Evolutionary conservation across 331 rosid genomes (phyloP).

Genomic region (Pyrus hybrid): DNA sequence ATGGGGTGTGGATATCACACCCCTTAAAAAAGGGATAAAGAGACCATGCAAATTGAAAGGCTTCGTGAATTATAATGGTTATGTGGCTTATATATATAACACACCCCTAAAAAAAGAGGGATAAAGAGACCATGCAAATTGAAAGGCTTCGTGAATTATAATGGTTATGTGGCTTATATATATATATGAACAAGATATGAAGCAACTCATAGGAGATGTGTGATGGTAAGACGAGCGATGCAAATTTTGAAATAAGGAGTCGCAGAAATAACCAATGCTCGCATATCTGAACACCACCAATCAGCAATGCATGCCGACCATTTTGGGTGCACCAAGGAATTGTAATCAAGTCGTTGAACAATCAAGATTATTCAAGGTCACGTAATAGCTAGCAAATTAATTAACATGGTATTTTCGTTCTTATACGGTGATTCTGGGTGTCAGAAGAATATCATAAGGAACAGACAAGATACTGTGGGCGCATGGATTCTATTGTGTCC

Average conservation of each 20-base stretch:
- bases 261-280: not conserved
- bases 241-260: not conserved
- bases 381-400: not conserved
- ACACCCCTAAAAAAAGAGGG: no score
- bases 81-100: no score
- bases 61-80: no score
- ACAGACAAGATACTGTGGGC: slow-evolving; percentile 15
- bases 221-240: not conserved
- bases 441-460: not conserved
- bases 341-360: not conserved
- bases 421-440: slow-evolving; percentile 3
- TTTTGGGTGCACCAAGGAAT: not conserved
- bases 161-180: slow-evolving; percentile 13
- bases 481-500: not conserved
- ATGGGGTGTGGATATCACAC: no score
- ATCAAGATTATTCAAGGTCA: not conserved
- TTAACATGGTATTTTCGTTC: no score
- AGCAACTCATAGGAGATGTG: not conserved
- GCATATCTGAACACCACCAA: not conserved
- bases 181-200: slow-evolving; percentile 15
- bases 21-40: no score
- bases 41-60: no score
- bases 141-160: not conserved
- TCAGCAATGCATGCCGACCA: not conserved
- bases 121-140: not conserved